A percentile compares a stretch with the other conserved stretches of the same genome.
These are phyloP conservation scores for Penicillium sp. DNA, from an alignment of 2,329 filamentous ascomycete species.

Conservation along the genomic window DNA sequence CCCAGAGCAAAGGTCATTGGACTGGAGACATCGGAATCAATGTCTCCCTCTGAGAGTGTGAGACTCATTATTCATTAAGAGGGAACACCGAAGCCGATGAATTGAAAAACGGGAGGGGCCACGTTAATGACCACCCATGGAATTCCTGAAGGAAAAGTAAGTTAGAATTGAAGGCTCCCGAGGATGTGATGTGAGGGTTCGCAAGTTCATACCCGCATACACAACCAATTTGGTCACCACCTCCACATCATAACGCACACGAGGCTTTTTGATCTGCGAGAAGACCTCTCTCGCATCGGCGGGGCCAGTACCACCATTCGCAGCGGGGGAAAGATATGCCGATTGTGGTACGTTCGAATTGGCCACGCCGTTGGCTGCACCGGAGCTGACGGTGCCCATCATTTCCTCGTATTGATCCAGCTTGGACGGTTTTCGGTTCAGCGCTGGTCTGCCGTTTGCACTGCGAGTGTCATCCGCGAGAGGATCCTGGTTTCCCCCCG, in stretches of 20 bases:
- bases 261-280: conserved; percentile 71
- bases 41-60: neutral
- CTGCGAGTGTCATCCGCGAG: conserved; percentile 22
- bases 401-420: conserved; percentile 63
- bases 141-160: conserved; percentile 54
- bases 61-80: conserved; percentile 1
- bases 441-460: conserved; percentile 31
- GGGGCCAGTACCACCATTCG: conserved; percentile 32
- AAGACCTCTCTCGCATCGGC: conserved; percentile 73
- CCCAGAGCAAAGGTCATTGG: conserved; percentile 13
- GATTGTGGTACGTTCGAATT: conserved; percentile 23
- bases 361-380: conserved; percentile 27
- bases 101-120: conserved; percentile 67
- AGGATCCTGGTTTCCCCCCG: conserved; percentile 29
- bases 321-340: conserved; percentile 21
- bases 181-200: conserved; percentile 4
- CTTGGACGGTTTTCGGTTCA: conserved; percentile 42
- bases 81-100: conserved; percentile 22
- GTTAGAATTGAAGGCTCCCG: too few species aligned
- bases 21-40: conserved; percentile 5
- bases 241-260: conserved; percentile 96
- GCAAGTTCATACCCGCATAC: conserved; percentile 63
- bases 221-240: conserved; percentile 95
- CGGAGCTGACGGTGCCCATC: conserved; percentile 62
- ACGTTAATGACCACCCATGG: conserved; percentile 71